Conservation (phyloP, 2,329 filamentous ascomycete genomes). For the Celoporthe dispersa region DNA sequence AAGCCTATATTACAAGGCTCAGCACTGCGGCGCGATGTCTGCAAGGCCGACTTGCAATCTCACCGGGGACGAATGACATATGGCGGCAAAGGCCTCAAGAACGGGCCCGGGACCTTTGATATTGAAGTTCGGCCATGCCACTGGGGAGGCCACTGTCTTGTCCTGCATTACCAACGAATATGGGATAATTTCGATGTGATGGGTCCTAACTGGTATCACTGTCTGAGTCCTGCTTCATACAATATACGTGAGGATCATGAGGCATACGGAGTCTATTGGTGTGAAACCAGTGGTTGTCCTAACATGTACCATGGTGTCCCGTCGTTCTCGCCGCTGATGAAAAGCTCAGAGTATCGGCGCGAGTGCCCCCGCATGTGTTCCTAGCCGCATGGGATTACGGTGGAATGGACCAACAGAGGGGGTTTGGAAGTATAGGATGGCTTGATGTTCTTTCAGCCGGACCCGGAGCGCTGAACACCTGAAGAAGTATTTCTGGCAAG, state of each 20-base stretch:
- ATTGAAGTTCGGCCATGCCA: slow-evolving; percentile 5
- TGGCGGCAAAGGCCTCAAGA: background rate
- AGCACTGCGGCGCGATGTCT: background rate
- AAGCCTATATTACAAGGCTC: background rate
- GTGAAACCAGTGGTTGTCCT: background rate
- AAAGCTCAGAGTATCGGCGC: background rate
- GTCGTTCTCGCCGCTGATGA: background rate
- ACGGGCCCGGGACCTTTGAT: background rate
- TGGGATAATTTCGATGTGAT: background rate
- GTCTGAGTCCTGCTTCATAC: background rate
- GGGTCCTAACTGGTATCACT: slow-evolving; percentile 9
- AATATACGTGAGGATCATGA: background rate
- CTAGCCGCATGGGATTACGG: background rate
- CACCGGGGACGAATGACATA: background rate
- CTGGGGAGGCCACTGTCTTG: background rate
- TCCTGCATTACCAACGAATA: background rate
- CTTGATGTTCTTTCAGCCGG: background rate
- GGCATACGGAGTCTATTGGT: slow-evolving; percentile 4
- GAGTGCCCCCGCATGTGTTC: background rate
- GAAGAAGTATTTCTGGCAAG: background rate
- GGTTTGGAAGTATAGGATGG: background rate
- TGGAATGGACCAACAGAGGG: background rate
- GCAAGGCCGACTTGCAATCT: background rate
- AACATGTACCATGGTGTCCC: background rate
- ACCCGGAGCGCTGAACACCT: no score